Evolutionary conservation across 805 yeast species (phyloP).

Genomic region (Tetrapisispora arboricola): DNA sequence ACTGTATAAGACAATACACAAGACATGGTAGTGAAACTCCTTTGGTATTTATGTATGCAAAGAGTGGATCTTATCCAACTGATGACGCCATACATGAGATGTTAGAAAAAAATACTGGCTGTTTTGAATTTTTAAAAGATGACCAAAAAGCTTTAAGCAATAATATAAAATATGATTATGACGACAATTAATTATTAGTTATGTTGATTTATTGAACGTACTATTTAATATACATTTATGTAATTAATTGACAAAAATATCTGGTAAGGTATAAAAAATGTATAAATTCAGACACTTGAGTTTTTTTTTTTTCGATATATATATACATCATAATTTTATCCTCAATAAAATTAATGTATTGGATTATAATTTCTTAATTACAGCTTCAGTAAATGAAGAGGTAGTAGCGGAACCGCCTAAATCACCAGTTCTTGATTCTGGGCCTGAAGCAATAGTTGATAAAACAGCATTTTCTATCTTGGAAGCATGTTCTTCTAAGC

Average conservation of each 20-base stretch:
- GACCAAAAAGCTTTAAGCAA: slow-evolving; percentile 13
- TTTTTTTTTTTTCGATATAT: no score
- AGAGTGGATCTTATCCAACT: slow-evolving; percentile 12
- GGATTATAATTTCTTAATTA: slow-evolving; percentile 45
- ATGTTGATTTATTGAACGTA: neutral
- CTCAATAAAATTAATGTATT: no score
- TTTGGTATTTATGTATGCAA: slow-evolving; percentile 23
- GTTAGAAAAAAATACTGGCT: slow-evolving; percentile 17
- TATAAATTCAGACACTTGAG: slow-evolving; percentile 1
- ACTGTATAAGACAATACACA: slow-evolving; percentile 17
- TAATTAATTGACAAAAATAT: neutral
- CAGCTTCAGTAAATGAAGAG: slow-evolving; percentile 81
- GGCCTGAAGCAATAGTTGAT: slow-evolving; percentile 85
- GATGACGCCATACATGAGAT: slow-evolving; percentile 9
- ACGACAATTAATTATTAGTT: neutral
- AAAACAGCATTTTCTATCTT: slow-evolving; percentile 80
- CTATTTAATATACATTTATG: no score
- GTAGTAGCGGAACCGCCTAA: slow-evolving; percentile 83
- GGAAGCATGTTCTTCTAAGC: slow-evolving; percentile 69
- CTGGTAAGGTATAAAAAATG: neutral
- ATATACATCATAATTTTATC: no score
- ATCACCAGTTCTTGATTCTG: slow-evolving; percentile 93
- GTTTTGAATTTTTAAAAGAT: slow-evolving; percentile 11
- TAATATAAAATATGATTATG: neutral
- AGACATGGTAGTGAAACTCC: slow-evolving; percentile 22